Conservation (phyloP, 148 eudicot species). For the Nyssa sinensis region DNA sequence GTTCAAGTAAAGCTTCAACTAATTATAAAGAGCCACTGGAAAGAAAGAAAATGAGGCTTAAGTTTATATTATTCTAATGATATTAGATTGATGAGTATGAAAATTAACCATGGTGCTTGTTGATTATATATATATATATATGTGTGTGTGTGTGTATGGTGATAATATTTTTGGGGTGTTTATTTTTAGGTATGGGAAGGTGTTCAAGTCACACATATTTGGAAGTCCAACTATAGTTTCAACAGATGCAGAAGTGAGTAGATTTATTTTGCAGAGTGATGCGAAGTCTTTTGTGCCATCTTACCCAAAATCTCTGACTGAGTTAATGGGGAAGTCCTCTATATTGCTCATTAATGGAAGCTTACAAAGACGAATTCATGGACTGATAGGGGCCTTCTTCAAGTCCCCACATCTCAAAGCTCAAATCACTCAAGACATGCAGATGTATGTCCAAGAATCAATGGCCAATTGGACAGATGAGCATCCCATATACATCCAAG, state of each 20-base stretch:
- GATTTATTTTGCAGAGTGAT: constrained; percentile 73
- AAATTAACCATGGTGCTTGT: background rate
- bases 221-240: constrained; percentile 77
- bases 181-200: constrained; percentile 66
- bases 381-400: constrained; percentile 71
- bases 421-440: constrained; percentile 66
- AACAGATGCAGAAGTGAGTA: constrained; percentile 90
- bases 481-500: constrained; percentile 61
- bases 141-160: background rate
- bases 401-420: constrained; percentile 72
- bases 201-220: constrained; percentile 86
- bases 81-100: background rate
- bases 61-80: background rate
- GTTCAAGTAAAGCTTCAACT: no score
- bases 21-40: no score
- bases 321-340: constrained; percentile 81
- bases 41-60: background rate
- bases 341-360: constrained; percentile 75
- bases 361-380: constrained; percentile 80
- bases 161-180: background rate
- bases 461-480: constrained; percentile 58
- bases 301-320: constrained; percentile 86
- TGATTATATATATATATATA: no score
- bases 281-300: constrained; percentile 69
- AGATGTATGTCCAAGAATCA: constrained; percentile 43